phyloP scores from a whole-genome alignment of 495 filamentous ascomycete genomes.

The Gamarada debralockiae region DNA sequence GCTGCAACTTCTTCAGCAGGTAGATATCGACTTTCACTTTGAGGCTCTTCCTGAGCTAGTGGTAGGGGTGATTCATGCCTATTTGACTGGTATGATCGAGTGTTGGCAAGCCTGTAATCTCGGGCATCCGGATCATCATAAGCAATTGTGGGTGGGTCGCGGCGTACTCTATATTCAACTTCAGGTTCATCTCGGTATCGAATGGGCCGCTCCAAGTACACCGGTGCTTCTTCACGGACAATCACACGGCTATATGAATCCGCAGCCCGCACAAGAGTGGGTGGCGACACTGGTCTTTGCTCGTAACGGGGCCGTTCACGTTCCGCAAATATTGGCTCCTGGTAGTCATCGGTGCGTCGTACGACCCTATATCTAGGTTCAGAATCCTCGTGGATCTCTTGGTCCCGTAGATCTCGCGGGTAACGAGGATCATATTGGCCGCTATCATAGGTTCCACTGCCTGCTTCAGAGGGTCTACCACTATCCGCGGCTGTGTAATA shows the following conservation, averaged over 20 bases:
- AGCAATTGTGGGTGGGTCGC: background rate
- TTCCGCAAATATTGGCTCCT: background rate
- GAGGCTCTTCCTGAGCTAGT: background rate
- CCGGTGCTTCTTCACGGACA: conserved; percentile 14
- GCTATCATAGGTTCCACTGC: conserved; percentile 14
- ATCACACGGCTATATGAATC: conserved; percentile 10
- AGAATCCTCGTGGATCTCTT: background rate
- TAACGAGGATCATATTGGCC: conserved; percentile 25
- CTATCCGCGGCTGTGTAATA: conserved; percentile 16
- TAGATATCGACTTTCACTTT: background rate
- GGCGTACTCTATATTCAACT: conserved; percentile 12
- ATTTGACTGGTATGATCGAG: conserved; percentile 5
- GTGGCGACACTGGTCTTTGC: conserved; percentile 1
- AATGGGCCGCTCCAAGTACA: conserved; percentile 5
- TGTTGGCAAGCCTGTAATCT: conserved; percentile 12
- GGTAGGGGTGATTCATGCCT: background rate
- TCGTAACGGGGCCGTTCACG: conserved; percentile 8
- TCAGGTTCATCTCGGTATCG: conserved; percentile 16
- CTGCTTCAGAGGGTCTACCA: conserved; percentile 6
- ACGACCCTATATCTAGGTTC: conserved; percentile 1
- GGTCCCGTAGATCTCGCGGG: conserved; percentile 14
- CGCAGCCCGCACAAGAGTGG: background rate
- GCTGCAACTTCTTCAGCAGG: conserved; percentile 5
- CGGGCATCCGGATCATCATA: conserved; percentile 10
- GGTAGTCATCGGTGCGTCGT: conserved; percentile 2